Conservation (phyloP, 345 rosid genomes). For the Eucalyptus fibrosa region DNA sequence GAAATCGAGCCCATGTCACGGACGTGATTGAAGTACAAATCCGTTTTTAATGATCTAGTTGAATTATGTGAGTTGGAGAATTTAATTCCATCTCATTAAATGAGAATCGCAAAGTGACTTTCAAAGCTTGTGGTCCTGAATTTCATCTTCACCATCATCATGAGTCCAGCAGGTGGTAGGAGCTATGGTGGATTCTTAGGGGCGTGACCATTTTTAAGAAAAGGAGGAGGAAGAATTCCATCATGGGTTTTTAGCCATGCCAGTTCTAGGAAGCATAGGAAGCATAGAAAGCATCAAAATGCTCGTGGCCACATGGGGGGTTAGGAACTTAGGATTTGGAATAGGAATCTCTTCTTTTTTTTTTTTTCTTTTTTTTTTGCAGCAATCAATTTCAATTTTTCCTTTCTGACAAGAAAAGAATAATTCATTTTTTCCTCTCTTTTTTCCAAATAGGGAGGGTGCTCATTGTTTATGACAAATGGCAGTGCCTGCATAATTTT, state of each 20-base stretch:
- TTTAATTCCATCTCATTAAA: neutral
- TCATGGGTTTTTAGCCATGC: neutral
- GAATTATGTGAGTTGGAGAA: neutral
- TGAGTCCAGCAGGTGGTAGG: neutral
- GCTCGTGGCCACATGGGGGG: neutral
- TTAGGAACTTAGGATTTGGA: neutral
- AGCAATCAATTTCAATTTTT: neutral
- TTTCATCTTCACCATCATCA: neutral
- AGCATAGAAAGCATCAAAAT: neutral
- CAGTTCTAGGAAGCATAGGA: neutral
- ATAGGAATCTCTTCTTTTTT: neutral
- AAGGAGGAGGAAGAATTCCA: neutral
- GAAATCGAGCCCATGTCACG: neutral
- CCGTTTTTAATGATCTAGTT: neutral
- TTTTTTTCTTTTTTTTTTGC: neutral
- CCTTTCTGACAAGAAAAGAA: neutral
- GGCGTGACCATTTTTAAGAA: neutral
- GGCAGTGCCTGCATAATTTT: neutral
- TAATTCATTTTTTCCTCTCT: neutral
- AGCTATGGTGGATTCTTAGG: neutral
- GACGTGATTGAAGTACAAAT: neutral
- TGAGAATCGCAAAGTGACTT: neutral
- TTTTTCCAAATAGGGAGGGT: no score
- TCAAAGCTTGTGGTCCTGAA: neutral
- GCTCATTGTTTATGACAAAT: neutral